These are phyloP conservation scores for Berberis thunbergii DNA, from an alignment of 164 flowering plant species.

Conservation along the genomic window DNA sequence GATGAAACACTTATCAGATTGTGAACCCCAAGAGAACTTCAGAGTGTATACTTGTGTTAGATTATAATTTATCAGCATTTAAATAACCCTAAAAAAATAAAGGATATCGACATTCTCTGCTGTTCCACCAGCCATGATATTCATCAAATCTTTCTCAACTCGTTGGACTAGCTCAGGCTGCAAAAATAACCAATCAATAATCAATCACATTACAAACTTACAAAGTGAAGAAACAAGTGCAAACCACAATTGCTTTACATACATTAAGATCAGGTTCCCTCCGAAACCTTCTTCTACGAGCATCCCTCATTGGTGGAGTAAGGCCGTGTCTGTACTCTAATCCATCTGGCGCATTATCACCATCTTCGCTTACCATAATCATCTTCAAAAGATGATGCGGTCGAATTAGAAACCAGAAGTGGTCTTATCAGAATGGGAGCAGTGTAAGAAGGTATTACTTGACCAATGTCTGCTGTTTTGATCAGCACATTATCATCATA, in stretches of 20 bases:
- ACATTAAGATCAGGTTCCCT: conserved; percentile 90
- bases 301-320: conserved; percentile 98
- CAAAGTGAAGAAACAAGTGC: neutral
- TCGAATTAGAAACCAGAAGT: neutral
- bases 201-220: conserved; percentile 12
- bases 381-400: conserved; percentile 31
- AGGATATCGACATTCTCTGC: conserved; percentile 73
- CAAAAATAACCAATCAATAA: conserved; percentile 10
- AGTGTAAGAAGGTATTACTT: conserved; percentile 29
- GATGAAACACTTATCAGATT: neutral
- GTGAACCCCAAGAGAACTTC: neutral
- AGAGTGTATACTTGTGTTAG: neutral
- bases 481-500: conserved; percentile 78
- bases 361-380: conserved; percentile 80
- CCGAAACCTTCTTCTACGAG: conserved; percentile 78
- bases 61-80: conserved; percentile 4
- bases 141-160: conserved; percentile 73
- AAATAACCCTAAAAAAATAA: conserved; percentile 2
- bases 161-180: conserved; percentile 95
- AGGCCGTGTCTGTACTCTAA: conserved; percentile 88
- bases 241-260: neutral
- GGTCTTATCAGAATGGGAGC: neutral
- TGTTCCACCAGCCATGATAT: conserved; percentile 61
- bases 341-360: conserved; percentile 57
- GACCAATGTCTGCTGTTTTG: conserved; percentile 86